A percentile compares a stretch with the other conserved stretches of the same genome.
These are phyloP conservation scores for Eragrostis tef DNA, from an alignment of 202 grass and related monocot species.

Conservation along the genomic window DNA sequence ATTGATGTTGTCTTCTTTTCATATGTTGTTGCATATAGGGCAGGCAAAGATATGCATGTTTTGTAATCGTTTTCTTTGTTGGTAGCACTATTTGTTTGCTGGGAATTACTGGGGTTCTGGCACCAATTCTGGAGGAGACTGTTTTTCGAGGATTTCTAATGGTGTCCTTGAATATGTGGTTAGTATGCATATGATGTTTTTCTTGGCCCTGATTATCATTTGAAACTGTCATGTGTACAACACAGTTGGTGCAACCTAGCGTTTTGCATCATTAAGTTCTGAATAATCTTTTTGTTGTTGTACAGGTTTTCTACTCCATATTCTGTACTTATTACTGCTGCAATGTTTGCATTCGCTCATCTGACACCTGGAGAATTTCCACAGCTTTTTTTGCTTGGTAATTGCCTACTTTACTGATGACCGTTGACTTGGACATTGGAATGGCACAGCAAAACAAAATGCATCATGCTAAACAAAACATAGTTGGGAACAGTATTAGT, in stretches of 20 bases:
- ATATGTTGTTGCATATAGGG: slow-evolving; percentile 30
- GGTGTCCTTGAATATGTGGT: slow-evolving; percentile 90
- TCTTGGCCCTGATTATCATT: slow-evolving; percentile 16
- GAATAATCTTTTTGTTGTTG: slow-evolving; percentile 30
- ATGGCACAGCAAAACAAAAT: background rate
- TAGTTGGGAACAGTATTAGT: background rate
- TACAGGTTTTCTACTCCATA: slow-evolving; percentile 84
- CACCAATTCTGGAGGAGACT: slow-evolving; percentile 91
- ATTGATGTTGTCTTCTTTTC: background rate
- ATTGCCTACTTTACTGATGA: slow-evolving; percentile 8
- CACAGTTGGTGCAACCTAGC: background rate
- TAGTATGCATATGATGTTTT: slow-evolving; percentile 33
- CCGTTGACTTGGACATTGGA: background rate
- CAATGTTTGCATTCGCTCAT: slow-evolving; percentile 81
- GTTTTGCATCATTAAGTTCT: slow-evolving; percentile 17
- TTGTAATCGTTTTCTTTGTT: slow-evolving; percentile 23
- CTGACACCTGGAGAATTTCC: slow-evolving; percentile 92
- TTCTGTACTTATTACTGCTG: slow-evolving; percentile 75
- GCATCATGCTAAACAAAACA: slow-evolving; percentile 11
- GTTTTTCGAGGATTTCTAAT: slow-evolving; percentile 94
- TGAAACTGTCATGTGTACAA: slow-evolving; percentile 1
- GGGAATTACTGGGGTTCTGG: slow-evolving; percentile 82
- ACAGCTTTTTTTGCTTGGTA: slow-evolving; percentile 92
- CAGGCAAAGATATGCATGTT: slow-evolving; percentile 34
- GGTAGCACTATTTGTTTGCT: slow-evolving; percentile 79